phyloP scores from a whole-genome alignment of 306 rosid genomes.

The Erythrophleum fordii region DNA sequence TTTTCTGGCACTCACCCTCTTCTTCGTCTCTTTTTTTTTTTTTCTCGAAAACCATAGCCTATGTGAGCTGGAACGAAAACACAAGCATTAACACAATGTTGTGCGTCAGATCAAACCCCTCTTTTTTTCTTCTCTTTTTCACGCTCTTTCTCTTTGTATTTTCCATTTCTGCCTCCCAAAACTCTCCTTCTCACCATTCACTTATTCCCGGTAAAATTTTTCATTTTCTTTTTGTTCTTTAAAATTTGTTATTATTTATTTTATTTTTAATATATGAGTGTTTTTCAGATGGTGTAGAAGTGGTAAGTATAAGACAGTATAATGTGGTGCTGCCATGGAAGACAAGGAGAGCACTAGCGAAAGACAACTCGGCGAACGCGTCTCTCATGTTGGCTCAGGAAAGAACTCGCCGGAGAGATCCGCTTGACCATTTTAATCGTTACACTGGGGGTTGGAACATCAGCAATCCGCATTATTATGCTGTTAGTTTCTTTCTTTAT shows the following conservation, averaged over 20 bases:
- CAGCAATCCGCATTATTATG: constrained; percentile 53
- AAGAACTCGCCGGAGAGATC: constrained; percentile 64
- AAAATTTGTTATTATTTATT: background rate
- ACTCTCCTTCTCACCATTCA: constrained; percentile 1
- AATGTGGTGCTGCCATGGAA: constrained; percentile 40
- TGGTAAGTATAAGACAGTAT: constrained; percentile 17
- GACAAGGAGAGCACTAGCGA: constrained; percentile 44
- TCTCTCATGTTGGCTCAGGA: constrained; percentile 62
- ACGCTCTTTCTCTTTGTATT: constrained; percentile 28
- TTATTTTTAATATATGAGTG: background rate
- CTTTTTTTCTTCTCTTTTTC: constrained; percentile 30
- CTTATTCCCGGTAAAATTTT: constrained; percentile 33
- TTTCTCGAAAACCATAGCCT: background rate
- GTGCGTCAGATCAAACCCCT: constrained; percentile 28
- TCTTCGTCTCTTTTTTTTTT: background rate
- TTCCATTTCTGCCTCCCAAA: constrained; percentile 8
- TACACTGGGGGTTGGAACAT: constrained; percentile 90
- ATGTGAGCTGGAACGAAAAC: background rate
- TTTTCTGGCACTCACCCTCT: background rate
- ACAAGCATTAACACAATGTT: constrained; percentile 43
- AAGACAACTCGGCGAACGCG: constrained; percentile 36
- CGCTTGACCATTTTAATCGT: constrained; percentile 45
- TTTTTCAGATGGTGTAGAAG: constrained; percentile 32
- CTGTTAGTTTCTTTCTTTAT: constrained; percentile 45
- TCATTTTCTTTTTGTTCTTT: background rate